A percentile compares a stretch with the other conserved stretches of the same genome.
Evolutionary conservation across 768 basidiomycete species (phyloP).

Genomic region (Tremella fuciformis): DNA sequence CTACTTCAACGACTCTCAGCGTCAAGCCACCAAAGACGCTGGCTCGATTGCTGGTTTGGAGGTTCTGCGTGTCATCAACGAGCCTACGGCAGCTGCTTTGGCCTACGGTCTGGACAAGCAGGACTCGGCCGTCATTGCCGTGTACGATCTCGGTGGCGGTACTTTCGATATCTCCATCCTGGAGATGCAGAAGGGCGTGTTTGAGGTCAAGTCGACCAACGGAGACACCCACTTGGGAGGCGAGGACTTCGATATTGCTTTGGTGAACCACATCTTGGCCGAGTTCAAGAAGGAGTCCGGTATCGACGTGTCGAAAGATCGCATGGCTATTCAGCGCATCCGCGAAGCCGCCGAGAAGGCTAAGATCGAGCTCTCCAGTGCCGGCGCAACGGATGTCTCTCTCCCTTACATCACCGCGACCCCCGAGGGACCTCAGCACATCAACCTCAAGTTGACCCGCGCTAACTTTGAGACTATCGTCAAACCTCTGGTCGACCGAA

Average conservation of each 20-base stretch:
- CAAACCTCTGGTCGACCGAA: constrained; percentile 74
- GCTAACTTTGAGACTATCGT: constrained; percentile 88
- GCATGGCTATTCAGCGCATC: constrained; percentile 97
- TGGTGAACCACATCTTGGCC: constrained; percentile 77
- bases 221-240: constrained; percentile 97
- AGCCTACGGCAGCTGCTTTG: constrained; percentile 96
- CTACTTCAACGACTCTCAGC: constrained; percentile 99
- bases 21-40: constrained; percentile 97
- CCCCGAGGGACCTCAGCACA: constrained; percentile 91
- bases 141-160: constrained; percentile 97
- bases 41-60: constrained; percentile 97
- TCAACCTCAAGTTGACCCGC: constrained; percentile 84
- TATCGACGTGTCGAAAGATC: constrained; percentile 74
- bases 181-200: constrained; percentile 99
- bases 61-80: constrained; percentile 97
- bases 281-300: constrained; percentile 95
- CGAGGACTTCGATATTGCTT: constrained; percentile 92
- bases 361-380: constrained; percentile 95
- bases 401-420: constrained; percentile 97
- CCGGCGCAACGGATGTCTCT: constrained; percentile 93
- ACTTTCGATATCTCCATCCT: constrained; percentile 99
- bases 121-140: constrained; percentile 83
- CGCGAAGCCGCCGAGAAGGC: constrained; percentile 99
- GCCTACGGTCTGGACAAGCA: constrained; percentile 93
- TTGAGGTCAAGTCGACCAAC: constrained; percentile 99